Percentiles rank a stretch among this genome's conserved stretches.
These are phyloP conservation scores for Capsella bursapastoris DNA, from an alignment of 345 rosid species.

Conservation along the genomic window DNA sequence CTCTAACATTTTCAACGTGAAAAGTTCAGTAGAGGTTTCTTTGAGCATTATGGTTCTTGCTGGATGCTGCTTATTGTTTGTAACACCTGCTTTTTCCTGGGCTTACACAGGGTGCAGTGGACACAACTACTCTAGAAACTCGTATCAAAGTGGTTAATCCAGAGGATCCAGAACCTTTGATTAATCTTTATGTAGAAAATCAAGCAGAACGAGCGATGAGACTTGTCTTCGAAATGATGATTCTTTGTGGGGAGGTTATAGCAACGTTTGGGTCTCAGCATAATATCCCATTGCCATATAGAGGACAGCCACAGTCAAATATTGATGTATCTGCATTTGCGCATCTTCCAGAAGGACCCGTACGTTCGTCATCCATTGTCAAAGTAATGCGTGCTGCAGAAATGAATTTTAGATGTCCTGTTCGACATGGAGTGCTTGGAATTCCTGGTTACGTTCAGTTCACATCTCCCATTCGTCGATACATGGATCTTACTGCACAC, in stretches of 20 bases:
- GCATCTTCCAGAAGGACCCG: conserved; percentile 97
- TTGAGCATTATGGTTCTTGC: neutral
- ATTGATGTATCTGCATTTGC: conserved; percentile 78
- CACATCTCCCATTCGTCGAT: conserved; percentile 96
- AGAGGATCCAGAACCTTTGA: conserved; percentile 79
- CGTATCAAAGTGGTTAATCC: conserved; percentile 88
- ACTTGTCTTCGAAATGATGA: conserved; percentile 97
- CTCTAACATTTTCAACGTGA: conserved; percentile 9
- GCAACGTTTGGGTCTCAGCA: conserved; percentile 80
- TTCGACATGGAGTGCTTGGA: conserved; percentile 87
- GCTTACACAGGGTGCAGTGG: conserved; percentile 81
- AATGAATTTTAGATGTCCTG: conserved; percentile 81
- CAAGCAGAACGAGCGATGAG: conserved; percentile 94
- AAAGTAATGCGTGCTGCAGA: conserved; percentile 91
- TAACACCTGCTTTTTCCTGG: conserved; percentile 25
- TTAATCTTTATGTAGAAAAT: conserved; percentile 83
- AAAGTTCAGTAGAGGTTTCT: conserved; percentile 18
- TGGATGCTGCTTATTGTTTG: neutral
- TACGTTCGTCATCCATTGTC: conserved; percentile 75
- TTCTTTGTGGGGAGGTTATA: conserved; percentile 92
- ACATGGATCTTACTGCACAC: conserved; percentile 96
- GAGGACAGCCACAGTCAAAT: conserved; percentile 96
- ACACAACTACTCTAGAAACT: conserved; percentile 79
- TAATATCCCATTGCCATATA: conserved; percentile 83
- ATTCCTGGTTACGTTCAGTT: conserved; percentile 97